phyloP scores from a whole-genome alignment of 345 rosid species.

The Gossypium mustelinum region DNA sequence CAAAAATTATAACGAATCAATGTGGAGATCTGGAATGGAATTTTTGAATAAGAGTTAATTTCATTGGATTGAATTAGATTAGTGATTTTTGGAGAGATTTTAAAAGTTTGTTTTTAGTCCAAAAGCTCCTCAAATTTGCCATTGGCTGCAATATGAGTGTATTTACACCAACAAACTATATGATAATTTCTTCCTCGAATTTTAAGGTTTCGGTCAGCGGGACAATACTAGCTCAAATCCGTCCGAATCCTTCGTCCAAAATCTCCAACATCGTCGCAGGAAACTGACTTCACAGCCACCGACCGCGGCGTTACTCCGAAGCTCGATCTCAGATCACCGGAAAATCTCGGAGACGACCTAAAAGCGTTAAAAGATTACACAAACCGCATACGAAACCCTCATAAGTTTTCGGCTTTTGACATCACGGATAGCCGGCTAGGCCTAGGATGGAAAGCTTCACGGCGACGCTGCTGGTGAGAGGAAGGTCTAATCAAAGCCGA shows the following conservation, averaged over 20 bases:
- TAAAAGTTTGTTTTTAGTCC: background rate
- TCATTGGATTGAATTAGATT: background rate
- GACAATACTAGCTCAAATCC: conserved; percentile 2
- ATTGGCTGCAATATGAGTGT: conserved; percentile 2
- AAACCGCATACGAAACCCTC: background rate
- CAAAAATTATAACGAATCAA: background rate
- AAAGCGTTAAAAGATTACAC: background rate
- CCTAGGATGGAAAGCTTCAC: conserved; percentile 55
- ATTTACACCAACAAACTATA: conserved; percentile 10
- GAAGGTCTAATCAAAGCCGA: conserved; percentile 52
- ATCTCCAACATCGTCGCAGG: background rate
- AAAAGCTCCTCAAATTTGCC: conserved; percentile 17
- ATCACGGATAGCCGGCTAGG: conserved; percentile 62
- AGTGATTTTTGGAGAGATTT: background rate
- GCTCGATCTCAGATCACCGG: background rate
- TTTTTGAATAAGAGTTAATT: background rate
- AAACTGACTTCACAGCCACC: background rate
- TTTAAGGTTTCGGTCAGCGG: conserved; percentile 10
- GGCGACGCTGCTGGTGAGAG: conserved; percentile 44
- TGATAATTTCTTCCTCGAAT: background rate
- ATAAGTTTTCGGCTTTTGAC: conserved; percentile 37
- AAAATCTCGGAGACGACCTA: conserved; percentile 1
- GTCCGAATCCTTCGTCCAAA: background rate
- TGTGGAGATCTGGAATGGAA: background rate
- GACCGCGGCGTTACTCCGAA: background rate